A percentile compares a stretch with the other conserved stretches of the same genome.
Evolutionary conservation across 768 basidiomycete species (phyloP).

Genomic region (Collybia sp.): DNA sequence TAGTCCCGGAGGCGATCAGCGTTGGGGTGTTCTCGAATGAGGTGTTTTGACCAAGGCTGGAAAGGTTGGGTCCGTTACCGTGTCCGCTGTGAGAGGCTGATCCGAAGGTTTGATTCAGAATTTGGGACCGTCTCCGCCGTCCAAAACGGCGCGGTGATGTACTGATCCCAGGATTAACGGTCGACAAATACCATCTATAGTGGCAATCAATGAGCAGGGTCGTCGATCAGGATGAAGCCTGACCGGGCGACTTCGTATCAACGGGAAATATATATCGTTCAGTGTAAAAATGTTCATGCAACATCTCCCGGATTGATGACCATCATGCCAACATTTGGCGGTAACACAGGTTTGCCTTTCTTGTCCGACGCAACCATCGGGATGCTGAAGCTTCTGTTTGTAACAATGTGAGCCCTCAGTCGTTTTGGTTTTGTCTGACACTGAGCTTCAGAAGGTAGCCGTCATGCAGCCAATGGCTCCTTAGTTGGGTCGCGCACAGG

Average conservation of each 20-base stretch:
- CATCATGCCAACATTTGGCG: slow-evolving; percentile 85
- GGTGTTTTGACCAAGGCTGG: slow-evolving; percentile 80
- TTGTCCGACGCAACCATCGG: slow-evolving; percentile 77
- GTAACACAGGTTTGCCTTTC: slow-evolving; percentile 64
- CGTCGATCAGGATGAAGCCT: neutral
- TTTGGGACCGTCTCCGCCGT: slow-evolving; percentile 81
- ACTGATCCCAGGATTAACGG: slow-evolving; percentile 60
- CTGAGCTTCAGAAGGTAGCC: slow-evolving; percentile 26
- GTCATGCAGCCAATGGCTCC: too few species aligned
- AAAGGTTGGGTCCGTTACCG: slow-evolving; percentile 86
- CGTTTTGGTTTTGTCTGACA: slow-evolving; percentile 69
- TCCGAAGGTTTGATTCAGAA: slow-evolving; percentile 79
- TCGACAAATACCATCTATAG: slow-evolving; percentile 72
- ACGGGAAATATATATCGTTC: slow-evolving; percentile 89
- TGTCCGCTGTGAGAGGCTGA: slow-evolving; percentile 75
- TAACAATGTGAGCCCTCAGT: slow-evolving; percentile 76
- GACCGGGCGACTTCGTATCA: slow-evolving; percentile 74
- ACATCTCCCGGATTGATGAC: slow-evolving; percentile 71
- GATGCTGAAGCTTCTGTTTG: slow-evolving; percentile 71
- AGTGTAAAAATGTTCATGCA: slow-evolving; percentile 82
- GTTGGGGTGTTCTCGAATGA: slow-evolving; percentile 77
- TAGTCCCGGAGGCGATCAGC: slow-evolving; percentile 73
- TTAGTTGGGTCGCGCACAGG: too few species aligned
- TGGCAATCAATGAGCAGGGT: slow-evolving; percentile 2
- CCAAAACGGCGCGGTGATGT: slow-evolving; percentile 79